phyloP scores from a whole-genome alignment of 2,329 filamentous ascomycete species.

The Aspergillus fijiensis region DNA sequence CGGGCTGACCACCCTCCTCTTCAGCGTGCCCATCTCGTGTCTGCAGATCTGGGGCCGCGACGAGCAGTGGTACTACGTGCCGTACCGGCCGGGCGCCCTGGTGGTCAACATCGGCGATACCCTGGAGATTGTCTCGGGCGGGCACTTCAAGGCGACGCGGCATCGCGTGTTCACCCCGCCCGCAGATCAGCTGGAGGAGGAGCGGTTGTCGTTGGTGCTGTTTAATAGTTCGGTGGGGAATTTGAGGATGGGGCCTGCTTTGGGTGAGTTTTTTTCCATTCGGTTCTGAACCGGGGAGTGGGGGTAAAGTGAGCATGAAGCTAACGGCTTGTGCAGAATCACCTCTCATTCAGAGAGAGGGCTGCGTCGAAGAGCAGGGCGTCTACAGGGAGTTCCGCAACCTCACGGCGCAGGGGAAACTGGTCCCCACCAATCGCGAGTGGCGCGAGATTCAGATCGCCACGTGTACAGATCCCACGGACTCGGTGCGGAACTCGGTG shows the following conservation, averaged over 20 bases:
- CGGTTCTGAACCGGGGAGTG: too few relatives aligned
- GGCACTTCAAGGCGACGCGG: constrained; percentile 49
- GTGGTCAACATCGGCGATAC: constrained; percentile 52
- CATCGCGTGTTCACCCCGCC: constrained; percentile 48
- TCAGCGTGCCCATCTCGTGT: constrained; percentile 49
- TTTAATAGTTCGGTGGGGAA: constrained; percentile 51
- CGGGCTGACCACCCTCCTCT: constrained; percentile 48
- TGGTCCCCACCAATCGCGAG: constrained; percentile 48
- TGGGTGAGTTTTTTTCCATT: constrained; percentile 15
- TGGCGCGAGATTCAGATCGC: constrained; percentile 54
- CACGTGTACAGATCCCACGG: constrained; percentile 46
- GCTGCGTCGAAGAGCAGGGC: constrained; percentile 46
- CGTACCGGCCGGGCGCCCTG: constrained; percentile 46
- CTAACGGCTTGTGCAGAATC: constrained; percentile 25
- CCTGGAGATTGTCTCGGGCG: constrained; percentile 48
- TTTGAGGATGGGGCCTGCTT: constrained; percentile 45
- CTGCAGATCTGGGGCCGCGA: constrained; percentile 49
- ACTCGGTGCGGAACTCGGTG: constrained; percentile 41
- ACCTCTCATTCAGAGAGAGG: constrained; percentile 43
- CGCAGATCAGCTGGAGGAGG: constrained; percentile 34
- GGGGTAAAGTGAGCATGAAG: too few relatives aligned
- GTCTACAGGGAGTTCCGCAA: constrained; percentile 50
- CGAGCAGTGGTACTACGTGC: constrained; percentile 50
- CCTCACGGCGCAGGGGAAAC: constrained; percentile 40
- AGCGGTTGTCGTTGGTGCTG: constrained; percentile 39